Evolutionary conservation across 108 stramenopile genomes (phyloP).

Genomic region (Skeletonema grethae): DNA sequence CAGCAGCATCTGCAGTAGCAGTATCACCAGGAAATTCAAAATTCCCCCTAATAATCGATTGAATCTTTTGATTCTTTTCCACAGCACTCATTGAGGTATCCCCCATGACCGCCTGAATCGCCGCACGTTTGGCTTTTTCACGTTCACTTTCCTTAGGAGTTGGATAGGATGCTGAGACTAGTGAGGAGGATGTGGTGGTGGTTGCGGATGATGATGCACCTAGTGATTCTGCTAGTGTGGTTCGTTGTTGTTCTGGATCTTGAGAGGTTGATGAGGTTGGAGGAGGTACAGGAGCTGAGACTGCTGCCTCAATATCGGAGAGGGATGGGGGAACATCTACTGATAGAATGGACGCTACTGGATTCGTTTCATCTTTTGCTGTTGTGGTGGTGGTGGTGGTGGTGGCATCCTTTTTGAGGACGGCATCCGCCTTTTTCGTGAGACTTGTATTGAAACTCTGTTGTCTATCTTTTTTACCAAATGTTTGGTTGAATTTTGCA

Average conservation of each 20-base stretch:
- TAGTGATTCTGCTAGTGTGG: neutral
- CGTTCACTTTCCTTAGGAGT: neutral
- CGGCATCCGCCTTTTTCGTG: neutral
- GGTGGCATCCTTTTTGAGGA: neutral
- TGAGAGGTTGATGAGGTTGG: too few relatives aligned
- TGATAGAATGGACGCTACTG: neutral
- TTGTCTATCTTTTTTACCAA: neutral
- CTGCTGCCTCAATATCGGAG: neutral
- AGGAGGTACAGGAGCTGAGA: neutral
- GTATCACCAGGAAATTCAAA: neutral
- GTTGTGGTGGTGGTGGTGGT: neutral
- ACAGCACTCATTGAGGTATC: constrained; percentile 17
- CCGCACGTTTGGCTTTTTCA: constrained; percentile 13
- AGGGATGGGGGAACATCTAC: neutral
- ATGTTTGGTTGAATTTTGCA: neutral
- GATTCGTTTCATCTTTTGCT: neutral
- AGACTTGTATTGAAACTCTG: neutral
- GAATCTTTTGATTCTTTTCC: constrained; percentile 31
- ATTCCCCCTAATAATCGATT: constrained; percentile 33
- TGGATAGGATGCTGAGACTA: neutral
- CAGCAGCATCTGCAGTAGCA: neutral
- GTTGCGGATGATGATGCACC: neutral
- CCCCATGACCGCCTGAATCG: constrained; percentile 17
- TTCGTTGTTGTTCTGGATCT: neutral
- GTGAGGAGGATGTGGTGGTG: neutral